Evolutionary conservation across 495 filamentous ascomycete genomes (phyloP).

Genomic region (Jackrogersella minutella): DNA sequence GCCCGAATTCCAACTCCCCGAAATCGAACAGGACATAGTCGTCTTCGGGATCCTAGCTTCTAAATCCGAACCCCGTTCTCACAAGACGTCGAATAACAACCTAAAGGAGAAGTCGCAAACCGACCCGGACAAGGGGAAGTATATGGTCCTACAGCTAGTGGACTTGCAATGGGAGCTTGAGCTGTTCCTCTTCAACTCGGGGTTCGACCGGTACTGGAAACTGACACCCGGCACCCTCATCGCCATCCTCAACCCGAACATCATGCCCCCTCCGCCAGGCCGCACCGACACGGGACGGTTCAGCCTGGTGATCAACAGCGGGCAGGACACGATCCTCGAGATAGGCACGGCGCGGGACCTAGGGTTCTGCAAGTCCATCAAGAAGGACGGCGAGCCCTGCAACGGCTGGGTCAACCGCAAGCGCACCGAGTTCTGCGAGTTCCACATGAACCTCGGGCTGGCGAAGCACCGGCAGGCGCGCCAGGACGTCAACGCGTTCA

Average conservation of each 20-base stretch:
- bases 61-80: conserved; percentile 80
- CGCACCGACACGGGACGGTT: conserved; percentile 81
- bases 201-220: conserved; percentile 91
- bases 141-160: conserved; percentile 88
- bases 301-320: conserved; percentile 80
- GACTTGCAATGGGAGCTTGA: conserved; percentile 93
- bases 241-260: conserved; percentile 90
- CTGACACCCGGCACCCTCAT: conserved; percentile 84
- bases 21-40: conserved; percentile 85
- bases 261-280: conserved; percentile 82
- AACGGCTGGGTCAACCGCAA: conserved; percentile 84
- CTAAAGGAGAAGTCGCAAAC: conserved; percentile 36
- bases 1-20: conserved; percentile 84
- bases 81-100: conserved; percentile 63
- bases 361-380: conserved; percentile 83
- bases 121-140: conserved; percentile 71
- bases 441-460: conserved; percentile 82
- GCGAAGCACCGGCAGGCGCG: conserved; percentile 72
- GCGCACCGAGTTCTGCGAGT: conserved; percentile 92
- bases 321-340: conserved; percentile 88
- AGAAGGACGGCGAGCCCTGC: conserved; percentile 84
- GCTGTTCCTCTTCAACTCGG: conserved; percentile 89
- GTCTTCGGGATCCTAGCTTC: conserved; percentile 85
- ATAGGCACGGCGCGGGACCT: conserved; percentile 86
- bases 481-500: conserved; percentile 80